Conservation (phyloP, 495 filamentous ascomycete species). For the Aspergillus steynii region DNA sequence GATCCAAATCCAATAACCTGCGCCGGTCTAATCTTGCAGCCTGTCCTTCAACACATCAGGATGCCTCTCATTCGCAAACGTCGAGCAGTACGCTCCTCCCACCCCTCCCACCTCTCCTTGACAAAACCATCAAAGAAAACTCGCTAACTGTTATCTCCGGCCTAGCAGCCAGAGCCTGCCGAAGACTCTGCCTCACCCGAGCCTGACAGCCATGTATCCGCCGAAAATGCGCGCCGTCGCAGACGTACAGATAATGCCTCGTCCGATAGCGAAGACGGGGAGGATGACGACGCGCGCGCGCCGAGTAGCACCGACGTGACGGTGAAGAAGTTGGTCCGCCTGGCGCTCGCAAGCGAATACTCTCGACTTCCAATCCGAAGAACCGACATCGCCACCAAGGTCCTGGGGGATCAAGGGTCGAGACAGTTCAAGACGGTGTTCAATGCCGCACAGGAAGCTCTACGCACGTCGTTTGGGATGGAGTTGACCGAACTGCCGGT, state of each 20-base stretch:
- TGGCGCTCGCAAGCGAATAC: slow-evolving; percentile 86
- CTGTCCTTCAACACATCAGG: slow-evolving; percentile 8
- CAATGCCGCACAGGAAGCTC: slow-evolving; percentile 61
- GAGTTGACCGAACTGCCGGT: slow-evolving; percentile 78
- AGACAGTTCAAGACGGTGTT: slow-evolving; percentile 70
- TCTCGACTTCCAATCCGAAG: slow-evolving; percentile 74
- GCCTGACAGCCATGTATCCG: slow-evolving; percentile 10
- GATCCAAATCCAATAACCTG: not conserved
- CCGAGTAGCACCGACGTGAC: slow-evolving; percentile 59
- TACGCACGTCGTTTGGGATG: slow-evolving; percentile 77
- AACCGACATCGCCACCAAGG: slow-evolving; percentile 74
- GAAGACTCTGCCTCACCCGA: slow-evolving; percentile 1
- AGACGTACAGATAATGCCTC: slow-evolving; percentile 13
- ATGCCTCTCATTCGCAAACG: slow-evolving; percentile 43
- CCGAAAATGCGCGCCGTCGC: slow-evolving; percentile 20
- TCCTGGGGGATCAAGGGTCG: slow-evolving; percentile 40
- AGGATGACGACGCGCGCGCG: slow-evolving; percentile 28
- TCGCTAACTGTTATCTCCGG: not conserved
- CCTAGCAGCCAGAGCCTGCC: slow-evolving; percentile 1
- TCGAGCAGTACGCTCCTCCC: slow-evolving; percentile 32
- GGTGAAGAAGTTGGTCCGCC: slow-evolving; percentile 87
- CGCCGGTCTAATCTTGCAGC: not conserved
- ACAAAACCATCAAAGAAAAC: not conserved
- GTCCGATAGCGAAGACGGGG: slow-evolving; percentile 18
- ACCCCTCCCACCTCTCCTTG: not conserved